Evolutionary conservation across 306 rosid species (phyloP), one percentile per base, ranked within the genome.

Genomic region (Senna tora): DNA sequence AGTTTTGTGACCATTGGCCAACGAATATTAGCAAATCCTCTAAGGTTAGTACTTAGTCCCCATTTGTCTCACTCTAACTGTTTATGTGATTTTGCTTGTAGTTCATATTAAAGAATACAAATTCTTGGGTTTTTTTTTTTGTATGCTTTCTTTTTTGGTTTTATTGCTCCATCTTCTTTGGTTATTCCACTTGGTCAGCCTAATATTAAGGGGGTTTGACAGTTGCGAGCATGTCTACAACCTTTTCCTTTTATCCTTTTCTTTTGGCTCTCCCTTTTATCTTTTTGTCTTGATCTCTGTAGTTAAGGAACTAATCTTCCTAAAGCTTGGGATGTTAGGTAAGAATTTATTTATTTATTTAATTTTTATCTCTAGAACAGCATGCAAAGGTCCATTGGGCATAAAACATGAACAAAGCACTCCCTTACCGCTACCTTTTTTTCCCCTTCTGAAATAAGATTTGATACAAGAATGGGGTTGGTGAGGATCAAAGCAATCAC

Each of bases 1-100:
- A 94, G 99, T 75, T 94, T 94, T 82, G 99, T 91, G 68, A 94
- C 99, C 36, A 94, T 94, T 74, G 96, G 97, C 53, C 99, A 94
- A 78, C 85, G 99, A 36, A 83, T 91, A 74, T 86, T 94, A 82
- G 99, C 99, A 82, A 94, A 86, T 88, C 99, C 96, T 52, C 82
- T 94, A 63, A 89, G 96, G 99, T 87, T 75, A 77, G 87, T 57
- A 56, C 6, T 87, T 75, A 77, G 87, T 57, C 62, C 6, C 42
- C 13, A 63, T n/a, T n/a, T n/a, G n/a, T n/a, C n/a, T n/a, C n/a
- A n/a, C n/a, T n/a, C n/a, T n/a, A n/a, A n/a, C n/a, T n/a, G n/a
- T n/a, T n/a, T 25, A 15, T 66, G 21, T 6, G 42, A 45, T 43
- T 6, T n/a, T 47, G 45, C 12, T n/a, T 4, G 7, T 32, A 16